These are phyloP conservation scores for Sungouiella blattae DNA, from an alignment of 805 yeast genomes.

Conservation along the genomic window DNA sequence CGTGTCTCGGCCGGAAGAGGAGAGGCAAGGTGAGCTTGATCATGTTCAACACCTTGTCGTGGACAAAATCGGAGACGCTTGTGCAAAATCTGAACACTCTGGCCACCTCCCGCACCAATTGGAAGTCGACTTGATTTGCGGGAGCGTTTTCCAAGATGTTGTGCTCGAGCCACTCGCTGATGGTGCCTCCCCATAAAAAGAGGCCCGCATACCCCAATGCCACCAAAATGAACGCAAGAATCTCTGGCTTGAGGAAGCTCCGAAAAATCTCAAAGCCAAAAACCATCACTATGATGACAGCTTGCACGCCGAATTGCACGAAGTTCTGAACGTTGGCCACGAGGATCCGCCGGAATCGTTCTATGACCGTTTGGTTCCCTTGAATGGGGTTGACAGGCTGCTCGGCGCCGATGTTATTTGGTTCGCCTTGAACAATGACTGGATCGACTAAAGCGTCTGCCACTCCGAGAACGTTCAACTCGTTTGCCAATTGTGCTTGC, in stretches of 20 bases:
- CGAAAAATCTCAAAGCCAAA: neutral
- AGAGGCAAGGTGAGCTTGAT: slow-evolving; percentile 1
- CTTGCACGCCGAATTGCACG: neutral
- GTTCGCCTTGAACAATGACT: no score
- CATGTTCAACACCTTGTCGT: neutral
- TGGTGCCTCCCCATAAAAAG: slow-evolving; percentile 10
- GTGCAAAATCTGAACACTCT: slow-evolving; percentile 4
- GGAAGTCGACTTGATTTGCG: slow-evolving; percentile 5
- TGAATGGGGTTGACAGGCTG: no score
- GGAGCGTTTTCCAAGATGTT: slow-evolving; percentile 7
- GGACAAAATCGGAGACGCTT: neutral
- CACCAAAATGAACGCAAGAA: neutral
- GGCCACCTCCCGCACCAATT: slow-evolving; percentile 4
- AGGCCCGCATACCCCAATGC: neutral
- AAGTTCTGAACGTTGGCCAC: neutral
- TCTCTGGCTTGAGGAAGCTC: neutral
- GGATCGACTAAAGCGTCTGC: no score
- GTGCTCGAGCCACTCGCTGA: slow-evolving; percentile 12
- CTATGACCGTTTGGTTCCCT: neutral
- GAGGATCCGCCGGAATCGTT: neutral
- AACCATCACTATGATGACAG: neutral
- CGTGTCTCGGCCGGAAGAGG: slow-evolving; percentile 2
- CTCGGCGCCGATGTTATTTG: no score
- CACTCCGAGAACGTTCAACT: no score
- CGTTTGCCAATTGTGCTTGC: no score